Conservation (phyloP, 208 protist species). For the Strigomonas culicis region DNA sequence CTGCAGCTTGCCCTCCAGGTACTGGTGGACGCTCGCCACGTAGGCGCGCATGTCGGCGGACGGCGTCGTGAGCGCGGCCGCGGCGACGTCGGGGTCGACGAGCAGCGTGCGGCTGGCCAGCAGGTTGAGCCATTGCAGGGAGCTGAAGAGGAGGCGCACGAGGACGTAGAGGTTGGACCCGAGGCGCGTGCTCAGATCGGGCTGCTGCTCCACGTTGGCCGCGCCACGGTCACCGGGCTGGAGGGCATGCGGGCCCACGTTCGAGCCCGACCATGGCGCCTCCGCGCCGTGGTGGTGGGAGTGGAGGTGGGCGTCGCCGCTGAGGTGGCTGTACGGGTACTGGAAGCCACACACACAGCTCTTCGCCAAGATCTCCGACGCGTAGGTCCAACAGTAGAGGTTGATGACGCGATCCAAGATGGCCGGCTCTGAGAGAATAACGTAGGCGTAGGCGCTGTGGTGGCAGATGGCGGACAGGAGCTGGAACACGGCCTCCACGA, state of each 20-base stretch:
- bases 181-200: background rate
- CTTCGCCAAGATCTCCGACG: background rate
- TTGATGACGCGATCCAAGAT: background rate
- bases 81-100: background rate
- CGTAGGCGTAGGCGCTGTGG: background rate
- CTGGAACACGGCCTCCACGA: slow-evolving; percentile 25
- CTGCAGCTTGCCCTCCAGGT: background rate
- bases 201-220: background rate
- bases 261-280: too few species aligned
- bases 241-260: too few species aligned
- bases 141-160: background rate
- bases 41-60: background rate
- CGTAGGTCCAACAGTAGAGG: background rate
- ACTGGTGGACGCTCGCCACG: background rate
- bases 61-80: background rate
- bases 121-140: background rate
- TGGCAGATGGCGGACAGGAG: slow-evolving; percentile 27
- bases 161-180: background rate
- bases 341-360: background rate
- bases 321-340: background rate
- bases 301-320: background rate
- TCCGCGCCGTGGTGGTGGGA: too few species aligned
- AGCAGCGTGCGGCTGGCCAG: background rate
- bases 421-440: background rate
- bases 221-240: background rate